Conservation (phyloP, 345 rosid genomes). For the Pistacia atlantica region DNA sequence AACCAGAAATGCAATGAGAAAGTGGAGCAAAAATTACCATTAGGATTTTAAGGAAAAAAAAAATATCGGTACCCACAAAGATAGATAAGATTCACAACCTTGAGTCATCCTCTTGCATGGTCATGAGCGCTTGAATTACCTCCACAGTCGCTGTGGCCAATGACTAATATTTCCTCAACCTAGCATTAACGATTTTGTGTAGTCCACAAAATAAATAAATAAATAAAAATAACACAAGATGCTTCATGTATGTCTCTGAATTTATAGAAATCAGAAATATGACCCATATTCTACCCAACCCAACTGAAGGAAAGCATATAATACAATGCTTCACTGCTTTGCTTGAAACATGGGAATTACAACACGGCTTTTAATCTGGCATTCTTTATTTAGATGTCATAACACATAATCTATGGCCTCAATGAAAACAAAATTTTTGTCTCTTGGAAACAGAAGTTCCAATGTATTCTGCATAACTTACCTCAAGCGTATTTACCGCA, state of each 20-base stretch:
- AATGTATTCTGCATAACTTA: conserved; percentile 28
- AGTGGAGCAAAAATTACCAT: neutral
- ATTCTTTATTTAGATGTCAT: neutral
- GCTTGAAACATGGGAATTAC: neutral
- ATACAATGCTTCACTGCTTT: neutral
- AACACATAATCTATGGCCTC: neutral
- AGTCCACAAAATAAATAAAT: neutral
- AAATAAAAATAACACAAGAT: neutral
- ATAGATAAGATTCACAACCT: conserved; percentile 42
- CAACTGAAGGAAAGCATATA: neutral
- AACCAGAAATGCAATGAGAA: conserved; percentile 16
- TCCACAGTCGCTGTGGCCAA: conserved; percentile 90
- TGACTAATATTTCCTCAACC: conserved; percentile 83
- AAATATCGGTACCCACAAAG: too few relatives aligned
- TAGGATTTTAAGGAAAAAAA: neutral
- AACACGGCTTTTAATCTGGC: neutral
- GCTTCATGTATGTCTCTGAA: neutral
- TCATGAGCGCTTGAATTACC: conserved; percentile 90
- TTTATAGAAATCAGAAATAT: neutral
- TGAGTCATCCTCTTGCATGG: conserved; percentile 64
- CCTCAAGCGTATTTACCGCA: conserved; percentile 76
- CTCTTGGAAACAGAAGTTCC: neutral
- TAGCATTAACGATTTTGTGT: conserved; percentile 21
- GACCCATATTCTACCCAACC: neutral
- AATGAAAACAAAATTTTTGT: neutral